These are phyloP conservation scores for Platanus orientalis DNA, from an alignment of 164 flowering plant species.

Conservation along the genomic window DNA sequence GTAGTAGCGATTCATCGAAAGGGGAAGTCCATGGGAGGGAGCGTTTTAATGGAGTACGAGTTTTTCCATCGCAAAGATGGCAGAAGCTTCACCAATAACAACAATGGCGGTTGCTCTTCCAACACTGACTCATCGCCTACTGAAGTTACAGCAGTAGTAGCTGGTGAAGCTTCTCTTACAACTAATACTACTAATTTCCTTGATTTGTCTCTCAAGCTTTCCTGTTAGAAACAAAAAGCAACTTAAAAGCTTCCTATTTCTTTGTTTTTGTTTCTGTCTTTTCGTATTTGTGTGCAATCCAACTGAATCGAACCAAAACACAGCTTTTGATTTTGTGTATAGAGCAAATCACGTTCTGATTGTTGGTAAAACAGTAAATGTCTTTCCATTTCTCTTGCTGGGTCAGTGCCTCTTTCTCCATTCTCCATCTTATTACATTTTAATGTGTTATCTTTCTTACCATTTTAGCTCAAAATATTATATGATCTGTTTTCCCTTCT, in stretches of 20 bases:
- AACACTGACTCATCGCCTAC: not conserved
- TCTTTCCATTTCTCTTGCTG: too few relatives aligned
- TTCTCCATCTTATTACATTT: too few relatives aligned
- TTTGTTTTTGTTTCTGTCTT: not conserved
- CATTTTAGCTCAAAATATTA: too few relatives aligned
- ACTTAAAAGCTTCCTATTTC: not conserved
- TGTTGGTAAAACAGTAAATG: too few relatives aligned
- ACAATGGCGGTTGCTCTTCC: not conserved
- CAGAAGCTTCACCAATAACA: not conserved
- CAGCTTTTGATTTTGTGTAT: constrained; percentile 1
- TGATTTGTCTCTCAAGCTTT: constrained; percentile 33
- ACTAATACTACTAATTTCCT: constrained; percentile 9
- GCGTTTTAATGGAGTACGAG: constrained; percentile 18
- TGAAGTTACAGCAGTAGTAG: not conserved
- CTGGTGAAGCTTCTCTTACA: constrained; percentile 13
- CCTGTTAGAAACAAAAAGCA: constrained; percentile 10
- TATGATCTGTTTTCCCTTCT: too few relatives aligned
- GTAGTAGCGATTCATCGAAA: constrained; percentile 15
- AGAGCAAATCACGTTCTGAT: too few relatives aligned
- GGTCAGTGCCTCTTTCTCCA: too few relatives aligned
- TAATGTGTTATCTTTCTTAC: too few relatives aligned
- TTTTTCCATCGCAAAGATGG: constrained; percentile 18
- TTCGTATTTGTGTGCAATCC: not conserved
- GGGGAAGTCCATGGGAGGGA: constrained; percentile 9
- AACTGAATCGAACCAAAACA: constrained; percentile 3